Evolutionary conservation across 805 yeast species (phyloP).

Genomic region (Dipodascopsis uninucleata): DNA sequence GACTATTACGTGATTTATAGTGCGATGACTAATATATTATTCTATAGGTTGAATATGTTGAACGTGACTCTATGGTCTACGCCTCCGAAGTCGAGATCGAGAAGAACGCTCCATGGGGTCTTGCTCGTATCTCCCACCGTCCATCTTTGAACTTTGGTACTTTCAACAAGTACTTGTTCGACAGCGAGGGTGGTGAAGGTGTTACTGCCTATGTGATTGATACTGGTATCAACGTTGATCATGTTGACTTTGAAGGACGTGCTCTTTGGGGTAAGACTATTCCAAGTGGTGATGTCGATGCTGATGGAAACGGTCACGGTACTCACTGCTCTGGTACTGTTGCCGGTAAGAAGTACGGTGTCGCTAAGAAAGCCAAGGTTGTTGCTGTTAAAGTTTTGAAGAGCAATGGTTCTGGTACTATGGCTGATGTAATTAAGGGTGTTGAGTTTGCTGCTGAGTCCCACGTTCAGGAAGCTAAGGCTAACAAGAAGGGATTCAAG

Average conservation of each 20-base stretch:
- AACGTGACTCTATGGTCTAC: constrained; percentile 50
- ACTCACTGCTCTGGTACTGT: constrained; percentile 67
- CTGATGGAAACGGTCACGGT: constrained; percentile 61
- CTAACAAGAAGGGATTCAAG: constrained; percentile 45
- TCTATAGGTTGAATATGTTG: constrained; percentile 51
- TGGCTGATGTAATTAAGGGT: constrained; percentile 61
- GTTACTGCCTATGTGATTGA: constrained; percentile 55
- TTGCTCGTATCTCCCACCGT: constrained; percentile 67
- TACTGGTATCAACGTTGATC: constrained; percentile 53
- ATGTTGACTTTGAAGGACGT: constrained; percentile 57
- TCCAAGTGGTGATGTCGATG: constrained; percentile 47
- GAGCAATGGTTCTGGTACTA: constrained; percentile 56
- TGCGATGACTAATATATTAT: constrained; percentile 44
- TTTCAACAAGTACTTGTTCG: constrained; percentile 58
- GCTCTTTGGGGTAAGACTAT: constrained; percentile 60
- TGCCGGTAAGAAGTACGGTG: constrained; percentile 55
- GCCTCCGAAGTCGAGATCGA: constrained; percentile 47
- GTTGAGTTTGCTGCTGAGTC: constrained; percentile 56
- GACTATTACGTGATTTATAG: not conserved
- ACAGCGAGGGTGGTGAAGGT: constrained; percentile 58
- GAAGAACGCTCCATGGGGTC: constrained; percentile 73
- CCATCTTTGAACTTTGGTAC: constrained; percentile 55
- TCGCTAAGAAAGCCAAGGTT: constrained; percentile 56
- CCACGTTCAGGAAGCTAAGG: constrained; percentile 42
- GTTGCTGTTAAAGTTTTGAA: constrained; percentile 61